Evolutionary conservation across 495 filamentous ascomycete species (phyloP).

Genomic region (Aspergillus leporis): DNA sequence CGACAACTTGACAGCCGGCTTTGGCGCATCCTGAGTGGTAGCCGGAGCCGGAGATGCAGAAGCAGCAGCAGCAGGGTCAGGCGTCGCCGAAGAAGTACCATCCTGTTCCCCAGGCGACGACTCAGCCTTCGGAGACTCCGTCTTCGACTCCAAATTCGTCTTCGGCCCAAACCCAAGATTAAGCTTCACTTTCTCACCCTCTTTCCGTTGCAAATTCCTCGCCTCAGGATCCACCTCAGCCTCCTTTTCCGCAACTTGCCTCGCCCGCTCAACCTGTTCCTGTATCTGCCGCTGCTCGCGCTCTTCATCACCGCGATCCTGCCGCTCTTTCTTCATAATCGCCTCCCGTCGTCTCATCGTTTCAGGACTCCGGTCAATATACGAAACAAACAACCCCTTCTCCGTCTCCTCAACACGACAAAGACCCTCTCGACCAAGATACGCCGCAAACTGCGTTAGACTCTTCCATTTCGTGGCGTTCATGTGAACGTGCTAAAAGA

Average conservation of each 20-base stretch:
- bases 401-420: constrained; percentile 87
- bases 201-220: constrained; percentile 61
- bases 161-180: constrained; percentile 60
- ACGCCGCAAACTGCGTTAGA: constrained; percentile 85
- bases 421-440: constrained; percentile 79
- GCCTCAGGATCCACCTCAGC: constrained; percentile 44
- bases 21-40: constrained; percentile 25
- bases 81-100: constrained; percentile 16
- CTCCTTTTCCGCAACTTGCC: constrained; percentile 42
- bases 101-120: constrained; percentile 26
- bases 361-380: constrained; percentile 88
- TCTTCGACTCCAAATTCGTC: constrained; percentile 40
- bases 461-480: constrained; percentile 86
- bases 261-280: constrained; percentile 79
- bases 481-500: constrained; percentile 79
- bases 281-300: constrained; percentile 75
- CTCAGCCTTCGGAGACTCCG: constrained; percentile 33
- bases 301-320: constrained; percentile 88
- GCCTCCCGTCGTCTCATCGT: constrained; percentile 77
- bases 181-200: constrained; percentile 83
- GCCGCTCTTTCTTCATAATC: constrained; percentile 75
- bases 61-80: constrained; percentile 22
- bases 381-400: constrained; percentile 79
- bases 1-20: constrained; percentile 43
- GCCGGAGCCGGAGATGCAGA: constrained; percentile 22